Evolutionary conservation across 1,139 yeast species (phyloP), one percentile per base, ranked within the genome.

Genomic region (Magnusiomyces fungicola): DNA sequence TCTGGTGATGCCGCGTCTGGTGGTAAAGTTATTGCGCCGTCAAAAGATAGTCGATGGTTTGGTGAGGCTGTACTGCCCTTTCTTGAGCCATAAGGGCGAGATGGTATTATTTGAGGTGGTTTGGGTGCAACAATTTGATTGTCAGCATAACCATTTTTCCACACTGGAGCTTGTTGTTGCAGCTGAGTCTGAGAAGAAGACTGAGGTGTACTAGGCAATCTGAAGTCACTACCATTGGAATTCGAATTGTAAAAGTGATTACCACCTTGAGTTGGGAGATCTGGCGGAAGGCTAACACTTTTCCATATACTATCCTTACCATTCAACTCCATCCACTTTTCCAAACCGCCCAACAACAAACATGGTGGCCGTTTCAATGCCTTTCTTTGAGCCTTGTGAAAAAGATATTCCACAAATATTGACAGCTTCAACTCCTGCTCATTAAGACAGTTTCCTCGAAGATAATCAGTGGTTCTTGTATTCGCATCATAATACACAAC

Each of bases 401-500:
- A 66, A 14, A 79, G 58, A 3, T 57, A 53, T 7, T 55, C 52
- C 2, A 57, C 52, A 38, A 62, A 51, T 27, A 55, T 50, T 24
- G 53, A 53, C 49, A 62, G 34, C 3, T 55, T 52, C 41, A 53
- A 41, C 25, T 51, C 53, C 43, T 51, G 57, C 19, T 54, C 49
- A 43, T 55, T 60, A 12, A 46, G 45, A n/a, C 43, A 40, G 2
- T 55, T 54, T 27, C 56, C 58, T 4, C 54, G 53, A n/a, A 54
- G 58, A 56, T 25, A 54, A 2, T 52, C 55, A 25, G 51, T 50
- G 19, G 57, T 38, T 14, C 53, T 46, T 9, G 65, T 54, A 41
- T 54, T 53, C 24, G 59, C 56, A 53, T 86, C 83, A 62, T 84
- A 87, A 12, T 81, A 62, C 3, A 87, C 81, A 2, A 89, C 69